Evolutionary conservation across 1,139 yeast genomes (phyloP).

Genomic region (Hyphopichia pseudoburtonii): DNA sequence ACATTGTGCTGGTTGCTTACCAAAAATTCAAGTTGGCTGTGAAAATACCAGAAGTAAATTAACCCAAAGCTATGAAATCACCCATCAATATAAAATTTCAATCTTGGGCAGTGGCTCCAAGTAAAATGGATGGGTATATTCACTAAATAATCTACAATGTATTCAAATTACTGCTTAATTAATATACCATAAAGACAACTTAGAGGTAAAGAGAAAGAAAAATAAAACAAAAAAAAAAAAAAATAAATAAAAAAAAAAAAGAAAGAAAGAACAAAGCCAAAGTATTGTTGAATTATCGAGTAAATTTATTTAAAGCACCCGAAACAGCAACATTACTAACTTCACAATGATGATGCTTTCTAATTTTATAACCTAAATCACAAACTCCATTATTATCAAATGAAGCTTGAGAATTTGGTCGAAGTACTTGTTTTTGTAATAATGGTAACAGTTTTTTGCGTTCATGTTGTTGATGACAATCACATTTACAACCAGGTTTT

Average conservation of each 20-base stretch:
- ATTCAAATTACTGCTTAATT: too few species aligned
- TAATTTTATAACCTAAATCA: constrained; percentile 45
- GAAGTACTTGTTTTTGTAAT: not conserved
- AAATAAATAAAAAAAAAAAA: not conserved
- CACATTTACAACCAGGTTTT: not conserved
- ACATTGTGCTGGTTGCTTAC: too few species aligned
- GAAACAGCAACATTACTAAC: constrained; percentile 34
- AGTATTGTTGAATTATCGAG: constrained; percentile 1
- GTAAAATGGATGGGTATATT: too few species aligned
- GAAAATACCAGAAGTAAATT: too few species aligned
- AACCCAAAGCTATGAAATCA: too few species aligned
- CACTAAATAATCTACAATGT: too few species aligned
- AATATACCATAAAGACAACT: too few species aligned
- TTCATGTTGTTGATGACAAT: constrained; percentile 1
- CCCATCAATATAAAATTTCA: too few species aligned
- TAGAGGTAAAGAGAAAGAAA: not conserved
- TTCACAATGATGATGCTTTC: constrained; percentile 46
- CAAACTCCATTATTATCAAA: constrained; percentile 37
- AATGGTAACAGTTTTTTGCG: not conserved
- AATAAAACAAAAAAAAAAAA: too few species aligned
- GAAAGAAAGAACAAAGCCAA: constrained; percentile 6
- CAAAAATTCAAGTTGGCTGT: too few species aligned
- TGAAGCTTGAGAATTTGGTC: constrained; percentile 16
- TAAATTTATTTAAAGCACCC: constrained; percentile 20
- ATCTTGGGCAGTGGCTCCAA: too few species aligned